Base-by-base conservation (phyloP, 176 grass and related monocot genomes). In the Canna indica region DNA sequence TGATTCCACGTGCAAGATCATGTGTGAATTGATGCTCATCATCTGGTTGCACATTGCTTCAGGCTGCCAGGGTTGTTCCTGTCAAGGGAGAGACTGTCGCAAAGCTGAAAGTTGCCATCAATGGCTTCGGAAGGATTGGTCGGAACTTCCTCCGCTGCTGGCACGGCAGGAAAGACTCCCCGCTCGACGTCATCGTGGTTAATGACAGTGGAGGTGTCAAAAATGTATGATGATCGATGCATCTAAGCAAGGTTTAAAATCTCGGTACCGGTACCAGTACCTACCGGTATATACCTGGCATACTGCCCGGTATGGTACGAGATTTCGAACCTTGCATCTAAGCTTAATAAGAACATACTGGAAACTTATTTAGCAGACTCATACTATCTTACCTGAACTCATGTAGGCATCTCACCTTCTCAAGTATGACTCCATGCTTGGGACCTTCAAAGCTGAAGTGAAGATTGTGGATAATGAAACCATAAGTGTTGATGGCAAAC, bases 101-200 rank as follows among this genome's bases (percentile, higher is more conserved):
- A 66, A 99, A 99, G 86, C 82, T 99, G 3, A 99, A 99, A 78
- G 94, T 99, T 53, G 89, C 89, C 26, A 99, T 99, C 73, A 99
- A 99, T 57, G 94, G 94, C 12, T 99, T 99, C 67, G 94, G 94
- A 67, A 85, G 94, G 76, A 99, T 99, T 29, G 94, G 94, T 4
- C 85, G 94, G 28, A 99, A 99, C 76, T 99, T 99, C 80, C 94
- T 99, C 38, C 84, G 94, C 58, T 99, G 94, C 84, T 99, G 94
- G 94, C 94, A 99, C 29, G 86, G 82, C 47, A 89, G 94, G 0
- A 71, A 93, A 79, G 64, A 90, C 84, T 99, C 94, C 16, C 94
- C 94, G 4, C 82, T 99, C 11, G 94, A 99, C 1, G 89, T 99
- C 52, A 6, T 99, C 47, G 86, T 93, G 50, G 57, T 99, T 45